Base-by-base conservation (phyloP, 2,329 filamentous ascomycete species). In the Colletotrichum neosansevieriae region DNA sequence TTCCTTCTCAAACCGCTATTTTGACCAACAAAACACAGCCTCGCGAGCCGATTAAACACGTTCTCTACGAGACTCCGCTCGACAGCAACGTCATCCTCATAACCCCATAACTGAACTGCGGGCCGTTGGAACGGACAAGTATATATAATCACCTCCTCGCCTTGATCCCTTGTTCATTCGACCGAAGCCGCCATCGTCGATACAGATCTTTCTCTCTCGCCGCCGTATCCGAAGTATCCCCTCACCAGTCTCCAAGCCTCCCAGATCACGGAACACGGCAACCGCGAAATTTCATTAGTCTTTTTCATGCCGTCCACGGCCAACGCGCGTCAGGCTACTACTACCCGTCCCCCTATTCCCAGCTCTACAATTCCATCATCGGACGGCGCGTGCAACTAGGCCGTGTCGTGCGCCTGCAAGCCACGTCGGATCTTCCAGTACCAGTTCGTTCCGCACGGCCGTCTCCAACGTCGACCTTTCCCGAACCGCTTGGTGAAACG, bases 401-500 rank as follows among this genome's bases (percentile, higher is more conserved):
- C 29, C 29, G 29, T 29, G 29, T 29, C 29, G 29, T 29, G 36
- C 13, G 10, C 19, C 32, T 40, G 24, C 32, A 63, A 63, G 65
- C 54, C 65, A 45, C 65, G 49, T 50, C 65, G 60, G 49, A 44
- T 54, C 17, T 4, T 11, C 17, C 10, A 38, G 44, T 12, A n/a
- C n/a, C 54, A 44, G 40, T 56, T 42, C 42, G 40, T 56, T 29
- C 44, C 65, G 65, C 65, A 56, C 65, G 42, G 53, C 34, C 61
- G 24, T 19, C 17, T 29, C 34, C 61, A 63, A 38, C 42, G 29
- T 56, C 19, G 32, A 63, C 59, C 45, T 51, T 51, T 34, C 64
- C 51, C 45, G 24, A 58, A 21, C 11, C 5, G 17, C 51, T 58
- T 63, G 62, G 64, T 58, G 64, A 67, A 63, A 67, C 64, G 59